Percentiles rank a stretch among this genome's conserved stretches.
These are phyloP conservation scores for Odonthalia washingtoniensis DNA, from an alignment of 31 red algal genomes.

Conservation along the genomic window DNA sequence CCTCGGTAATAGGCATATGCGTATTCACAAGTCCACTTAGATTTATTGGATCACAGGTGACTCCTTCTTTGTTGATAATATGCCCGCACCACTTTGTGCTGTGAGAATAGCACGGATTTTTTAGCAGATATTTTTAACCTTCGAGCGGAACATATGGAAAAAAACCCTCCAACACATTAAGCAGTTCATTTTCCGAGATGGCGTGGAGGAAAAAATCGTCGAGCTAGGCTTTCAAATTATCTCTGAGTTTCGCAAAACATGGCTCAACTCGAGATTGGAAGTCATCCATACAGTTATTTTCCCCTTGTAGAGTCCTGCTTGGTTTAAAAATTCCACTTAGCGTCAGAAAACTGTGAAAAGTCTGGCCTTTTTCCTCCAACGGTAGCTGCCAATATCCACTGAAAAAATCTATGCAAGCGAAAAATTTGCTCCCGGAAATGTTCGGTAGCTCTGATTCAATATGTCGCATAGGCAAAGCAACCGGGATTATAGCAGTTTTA, in stretches of 20 bases:
- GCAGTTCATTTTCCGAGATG: neutral
- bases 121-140: neutral
- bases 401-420: slow-evolving; percentile 29
- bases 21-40: neutral
- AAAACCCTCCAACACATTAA: neutral
- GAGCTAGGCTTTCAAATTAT: slow-evolving; percentile 27
- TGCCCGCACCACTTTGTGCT: slow-evolving; percentile 34
- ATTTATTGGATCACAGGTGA: neutral
- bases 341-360: neutral
- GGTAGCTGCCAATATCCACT: slow-evolving; percentile 12
- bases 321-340: neutral
- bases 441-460: slow-evolving; percentile 14
- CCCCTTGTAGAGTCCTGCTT: slow-evolving; percentile 4
- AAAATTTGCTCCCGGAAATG: slow-evolving; percentile 4
- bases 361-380: neutral
- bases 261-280: slow-evolving; percentile 11
- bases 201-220: slow-evolving; percentile 26
- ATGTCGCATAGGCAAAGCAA: slow-evolving; percentile 42
- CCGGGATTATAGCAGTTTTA: slow-evolving; percentile 6
- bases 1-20: slow-evolving; percentile 8
- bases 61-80: neutral
- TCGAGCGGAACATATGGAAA: neutral
- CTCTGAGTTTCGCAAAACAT: neutral
- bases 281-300: neutral
- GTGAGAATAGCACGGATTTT: neutral